phyloP scores from a whole-genome alignment of 2,329 filamentous ascomycete genomes.

The Aspergillus pseudoviridinutans region DNA sequence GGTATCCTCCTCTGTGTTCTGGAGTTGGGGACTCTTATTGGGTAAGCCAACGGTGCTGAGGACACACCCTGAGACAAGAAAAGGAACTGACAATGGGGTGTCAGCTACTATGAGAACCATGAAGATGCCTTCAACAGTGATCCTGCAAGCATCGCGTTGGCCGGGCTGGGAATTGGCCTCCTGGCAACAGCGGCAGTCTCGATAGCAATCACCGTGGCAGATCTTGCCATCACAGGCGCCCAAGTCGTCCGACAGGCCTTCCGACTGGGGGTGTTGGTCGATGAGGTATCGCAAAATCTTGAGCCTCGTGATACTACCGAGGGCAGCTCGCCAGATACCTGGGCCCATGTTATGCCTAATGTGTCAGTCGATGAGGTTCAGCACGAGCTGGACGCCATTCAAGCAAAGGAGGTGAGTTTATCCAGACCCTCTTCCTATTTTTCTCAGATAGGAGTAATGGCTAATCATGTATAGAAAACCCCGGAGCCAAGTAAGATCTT shows the following conservation, averaged over 20 bases:
- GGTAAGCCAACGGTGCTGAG: constrained; percentile 30
- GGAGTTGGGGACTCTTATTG: constrained; percentile 43
- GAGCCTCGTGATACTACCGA: too few relatives aligned
- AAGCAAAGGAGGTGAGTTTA: too few relatives aligned
- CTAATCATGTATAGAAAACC: too few relatives aligned
- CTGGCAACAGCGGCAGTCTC: constrained; percentile 43
- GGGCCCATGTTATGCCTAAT: too few relatives aligned
- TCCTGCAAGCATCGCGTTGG: background rate
- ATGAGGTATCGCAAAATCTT: too few relatives aligned
- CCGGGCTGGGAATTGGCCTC: constrained; percentile 46
- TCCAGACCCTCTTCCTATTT: too few relatives aligned
- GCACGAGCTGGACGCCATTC: too few relatives aligned
- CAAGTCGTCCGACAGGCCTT: constrained; percentile 46
- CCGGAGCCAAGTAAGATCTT: too few relatives aligned
- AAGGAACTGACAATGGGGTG: background rate
- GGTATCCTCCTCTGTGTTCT: constrained; percentile 41
- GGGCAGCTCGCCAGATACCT: too few relatives aligned
- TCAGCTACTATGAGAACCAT: constrained; percentile 8
- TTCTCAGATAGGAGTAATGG: too few relatives aligned
- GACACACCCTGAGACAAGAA: too few relatives aligned
- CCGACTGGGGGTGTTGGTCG: constrained; percentile 40
- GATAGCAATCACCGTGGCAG: constrained; percentile 33
- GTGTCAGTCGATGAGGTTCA: too few relatives aligned
- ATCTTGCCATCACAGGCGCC: constrained; percentile 39
- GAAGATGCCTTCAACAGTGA: constrained; percentile 3